Evolutionary conservation across 495 filamentous ascomycete species (phyloP).

Genomic region (Daldinia concentrica): DNA sequence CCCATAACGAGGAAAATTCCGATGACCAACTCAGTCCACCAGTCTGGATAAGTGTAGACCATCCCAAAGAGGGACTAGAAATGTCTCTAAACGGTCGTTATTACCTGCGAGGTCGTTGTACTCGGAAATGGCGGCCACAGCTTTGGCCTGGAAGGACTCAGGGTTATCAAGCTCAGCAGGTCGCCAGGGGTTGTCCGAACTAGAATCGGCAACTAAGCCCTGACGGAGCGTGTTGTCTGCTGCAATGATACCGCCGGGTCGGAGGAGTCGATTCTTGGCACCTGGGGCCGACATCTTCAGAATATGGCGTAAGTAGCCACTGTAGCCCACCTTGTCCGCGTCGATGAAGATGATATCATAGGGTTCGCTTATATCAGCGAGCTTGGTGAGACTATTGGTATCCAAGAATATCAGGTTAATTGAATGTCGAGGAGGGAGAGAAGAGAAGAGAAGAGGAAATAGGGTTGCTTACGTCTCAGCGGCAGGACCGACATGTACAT

Average conservation of each 20-base stretch:
- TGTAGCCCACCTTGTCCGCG: slow-evolving; percentile 51
- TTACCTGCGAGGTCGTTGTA: slow-evolving; percentile 45
- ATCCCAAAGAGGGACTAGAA: slow-evolving; percentile 50
- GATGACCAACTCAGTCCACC: slow-evolving; percentile 36
- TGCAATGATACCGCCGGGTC: slow-evolving; percentile 47
- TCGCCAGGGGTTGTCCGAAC: slow-evolving; percentile 43
- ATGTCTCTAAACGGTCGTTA: slow-evolving; percentile 44
- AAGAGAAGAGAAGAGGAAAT: background rate
- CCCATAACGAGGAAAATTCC: background rate
- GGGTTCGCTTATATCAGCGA: slow-evolving; percentile 44
- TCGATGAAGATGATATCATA: slow-evolving; percentile 55
- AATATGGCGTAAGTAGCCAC: slow-evolving; percentile 44
- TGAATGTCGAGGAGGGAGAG: background rate
- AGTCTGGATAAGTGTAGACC: slow-evolving; percentile 46
- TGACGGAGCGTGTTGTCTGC: slow-evolving; percentile 52
- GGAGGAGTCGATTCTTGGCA: slow-evolving; percentile 43
- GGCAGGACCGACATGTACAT: slow-evolving; percentile 49
- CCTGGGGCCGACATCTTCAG: slow-evolving; percentile 43
- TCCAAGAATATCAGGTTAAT: background rate
- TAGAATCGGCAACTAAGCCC: slow-evolving; percentile 47
- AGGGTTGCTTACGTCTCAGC: slow-evolving; percentile 45
- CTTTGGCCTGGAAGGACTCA: background rate
- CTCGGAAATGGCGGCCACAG: slow-evolving; percentile 35
- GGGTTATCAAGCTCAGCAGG: slow-evolving; percentile 15
- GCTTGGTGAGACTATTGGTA: slow-evolving; percentile 36